A percentile compares a stretch with the other conserved stretches of the same genome.
These are phyloP conservation scores for Histomonas meleagridis DNA, from an alignment of 208 protist species.

Conservation along the genomic window DNA sequence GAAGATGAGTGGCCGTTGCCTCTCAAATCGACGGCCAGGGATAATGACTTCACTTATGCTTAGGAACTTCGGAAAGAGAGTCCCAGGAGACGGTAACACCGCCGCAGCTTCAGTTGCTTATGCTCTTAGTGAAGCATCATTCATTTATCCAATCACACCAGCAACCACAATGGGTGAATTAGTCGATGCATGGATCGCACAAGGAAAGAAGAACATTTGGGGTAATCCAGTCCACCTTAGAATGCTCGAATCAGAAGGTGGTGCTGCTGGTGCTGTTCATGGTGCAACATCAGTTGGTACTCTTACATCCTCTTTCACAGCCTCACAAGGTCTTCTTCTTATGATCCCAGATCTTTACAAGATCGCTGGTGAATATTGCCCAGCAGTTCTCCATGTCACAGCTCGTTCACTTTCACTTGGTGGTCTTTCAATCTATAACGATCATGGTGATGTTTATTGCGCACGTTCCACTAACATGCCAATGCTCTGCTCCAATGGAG, in stretches of 20 bases:
- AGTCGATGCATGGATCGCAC: neutral
- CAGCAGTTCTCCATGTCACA: constrained; percentile 58
- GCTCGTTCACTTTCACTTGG: constrained; percentile 48
- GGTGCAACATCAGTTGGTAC: constrained; percentile 47
- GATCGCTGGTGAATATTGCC: constrained; percentile 44
- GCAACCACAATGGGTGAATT: neutral
- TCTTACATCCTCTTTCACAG: constrained; percentile 58
- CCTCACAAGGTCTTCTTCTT: constrained; percentile 61
- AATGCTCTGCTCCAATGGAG: constrained; percentile 52
- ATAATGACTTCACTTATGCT: neutral
- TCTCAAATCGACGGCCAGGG: too few relatives aligned
- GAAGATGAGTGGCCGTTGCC: too few relatives aligned
- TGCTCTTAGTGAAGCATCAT: neutral
- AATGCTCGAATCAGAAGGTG: constrained; percentile 38
- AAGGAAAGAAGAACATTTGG: constrained; percentile 5
- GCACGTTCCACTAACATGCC: constrained; percentile 51
- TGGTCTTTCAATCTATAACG: constrained; percentile 53
- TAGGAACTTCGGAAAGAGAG: neutral
- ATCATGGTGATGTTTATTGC: constrained; percentile 61
- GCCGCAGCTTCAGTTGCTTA: neutral
- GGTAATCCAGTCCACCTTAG: neutral
- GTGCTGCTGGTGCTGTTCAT: constrained; percentile 46
- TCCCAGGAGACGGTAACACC: neutral
- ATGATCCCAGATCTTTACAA: constrained; percentile 48
- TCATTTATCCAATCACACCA: constrained; percentile 27